A percentile compares a stretch with the other conserved stretches of the same genome.
Conservation (phyloP, 2,329 filamentous ascomycete species). For the Gaeumannomyces tritici region DNA sequence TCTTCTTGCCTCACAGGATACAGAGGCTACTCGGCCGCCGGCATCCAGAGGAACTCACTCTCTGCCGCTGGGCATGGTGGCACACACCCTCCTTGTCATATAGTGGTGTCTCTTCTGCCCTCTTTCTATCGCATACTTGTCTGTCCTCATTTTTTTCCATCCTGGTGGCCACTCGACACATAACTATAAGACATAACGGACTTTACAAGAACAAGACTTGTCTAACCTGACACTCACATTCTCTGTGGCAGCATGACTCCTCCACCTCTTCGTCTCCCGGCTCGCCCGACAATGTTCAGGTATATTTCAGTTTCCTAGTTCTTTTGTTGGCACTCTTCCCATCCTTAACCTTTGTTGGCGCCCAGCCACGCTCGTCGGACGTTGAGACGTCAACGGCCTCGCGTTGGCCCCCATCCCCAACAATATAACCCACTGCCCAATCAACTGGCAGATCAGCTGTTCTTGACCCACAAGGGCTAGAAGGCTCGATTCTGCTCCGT, state of each 20-base stretch:
- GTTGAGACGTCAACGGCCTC: no score
- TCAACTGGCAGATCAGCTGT: no score
- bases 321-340: background rate
- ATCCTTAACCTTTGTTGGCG: background rate
- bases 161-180: no score
- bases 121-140: no score
- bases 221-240: background rate
- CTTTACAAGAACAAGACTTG: background rate
- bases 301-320: background rate
- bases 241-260: background rate
- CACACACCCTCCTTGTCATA: no score
- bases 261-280: background rate
- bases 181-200: background rate
- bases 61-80: background rate
- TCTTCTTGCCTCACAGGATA: background rate
- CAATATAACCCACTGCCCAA: no score
- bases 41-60: background rate
- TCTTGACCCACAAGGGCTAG: background rate
- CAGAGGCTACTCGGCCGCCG: background rate
- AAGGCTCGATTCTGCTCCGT: no score
- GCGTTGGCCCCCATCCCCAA: no score
- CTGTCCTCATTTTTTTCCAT: background rate
- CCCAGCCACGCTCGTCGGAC: no score
- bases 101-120: no score
- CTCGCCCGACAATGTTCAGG: background rate